phyloP scores from a whole-genome alignment of 805 yeast species.

The Barnettozyma vustinii region DNA sequence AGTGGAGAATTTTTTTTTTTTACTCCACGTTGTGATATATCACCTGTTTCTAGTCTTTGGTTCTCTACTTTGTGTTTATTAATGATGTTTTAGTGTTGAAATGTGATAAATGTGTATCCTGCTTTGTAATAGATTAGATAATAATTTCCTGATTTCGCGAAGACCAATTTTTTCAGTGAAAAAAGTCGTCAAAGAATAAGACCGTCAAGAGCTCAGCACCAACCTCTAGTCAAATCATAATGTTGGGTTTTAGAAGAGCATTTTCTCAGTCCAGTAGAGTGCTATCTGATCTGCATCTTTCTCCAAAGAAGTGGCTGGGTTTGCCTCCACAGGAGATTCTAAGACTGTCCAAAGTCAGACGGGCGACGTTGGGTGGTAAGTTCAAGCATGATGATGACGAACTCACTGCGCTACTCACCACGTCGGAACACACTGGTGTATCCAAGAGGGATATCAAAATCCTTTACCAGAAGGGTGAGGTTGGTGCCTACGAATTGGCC shows the following conservation, averaged over 20 bases:
- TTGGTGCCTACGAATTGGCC: slow-evolving; percentile 35
- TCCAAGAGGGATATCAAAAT: slow-evolving; percentile 28
- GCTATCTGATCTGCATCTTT: slow-evolving; percentile 35
- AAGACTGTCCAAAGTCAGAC: slow-evolving; percentile 55
- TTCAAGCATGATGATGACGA: slow-evolving; percentile 49
- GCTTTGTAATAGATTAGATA: not conserved
- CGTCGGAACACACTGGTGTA: slow-evolving; percentile 39
- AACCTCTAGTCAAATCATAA: not conserved
- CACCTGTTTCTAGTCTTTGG: not conserved
- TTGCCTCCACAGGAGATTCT: slow-evolving; percentile 59
- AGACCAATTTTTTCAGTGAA: not conserved
- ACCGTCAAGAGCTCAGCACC: not conserved
- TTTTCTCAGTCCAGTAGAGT: slow-evolving; percentile 12
- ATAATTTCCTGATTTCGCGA: not conserved
- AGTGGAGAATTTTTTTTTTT: not conserved
- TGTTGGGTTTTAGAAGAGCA: slow-evolving; percentile 12
- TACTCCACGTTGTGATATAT: not conserved
- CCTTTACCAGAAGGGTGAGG: slow-evolving; percentile 37
- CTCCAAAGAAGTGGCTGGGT: slow-evolving; percentile 68
- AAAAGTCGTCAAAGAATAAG: not conserved
- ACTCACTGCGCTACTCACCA: slow-evolving; percentile 48
- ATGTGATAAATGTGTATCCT: not conserved
- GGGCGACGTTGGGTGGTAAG: slow-evolving; percentile 44
- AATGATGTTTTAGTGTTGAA: not conserved
- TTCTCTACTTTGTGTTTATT: slow-evolving; percentile 1